Evolutionary conservation across 768 basidiomycete genomes (phyloP).

Genomic region (Lactifluus subvellereus): DNA sequence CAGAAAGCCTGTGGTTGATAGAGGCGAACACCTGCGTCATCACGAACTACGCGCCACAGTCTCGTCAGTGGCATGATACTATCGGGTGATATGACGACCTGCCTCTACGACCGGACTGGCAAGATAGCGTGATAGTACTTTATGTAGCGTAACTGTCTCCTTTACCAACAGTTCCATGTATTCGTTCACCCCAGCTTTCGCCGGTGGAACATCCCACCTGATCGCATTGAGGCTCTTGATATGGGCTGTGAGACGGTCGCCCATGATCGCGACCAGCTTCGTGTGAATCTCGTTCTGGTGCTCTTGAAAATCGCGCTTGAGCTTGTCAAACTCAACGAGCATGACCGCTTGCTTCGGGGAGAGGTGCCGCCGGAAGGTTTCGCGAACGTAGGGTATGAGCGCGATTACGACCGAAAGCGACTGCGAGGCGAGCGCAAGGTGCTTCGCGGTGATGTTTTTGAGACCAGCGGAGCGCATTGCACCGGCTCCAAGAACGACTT

Average conservation of each 20-base stretch:
- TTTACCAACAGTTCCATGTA: conserved; percentile 93
- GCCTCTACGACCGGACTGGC: conserved; percentile 78
- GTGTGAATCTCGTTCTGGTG: conserved; percentile 99
- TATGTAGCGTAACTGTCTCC: conserved; percentile 93
- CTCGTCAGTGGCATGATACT: not conserved
- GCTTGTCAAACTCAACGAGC: conserved; percentile 96
- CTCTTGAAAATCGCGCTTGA: conserved; percentile 98
- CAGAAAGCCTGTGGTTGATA: conserved; percentile 84
- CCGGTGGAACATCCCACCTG: conserved; percentile 65
- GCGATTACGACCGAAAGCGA: conserved; percentile 91
- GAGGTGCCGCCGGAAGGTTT: conserved; percentile 89
- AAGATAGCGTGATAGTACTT: conserved; percentile 90
- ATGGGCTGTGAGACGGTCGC: conserved; percentile 83
- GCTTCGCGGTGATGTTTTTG: conserved; percentile 97
- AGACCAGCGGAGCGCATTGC: conserved; percentile 98
- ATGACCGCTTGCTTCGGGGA: conserved; percentile 94
- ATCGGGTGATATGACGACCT: conserved; percentile 26
- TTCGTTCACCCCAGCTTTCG: conserved; percentile 63
- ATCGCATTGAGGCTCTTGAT: conserved; percentile 74
- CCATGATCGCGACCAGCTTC: conserved; percentile 98
- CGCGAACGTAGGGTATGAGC: conserved; percentile 92
- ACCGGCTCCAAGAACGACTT: conserved; percentile 95
- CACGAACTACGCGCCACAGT: conserved; percentile 53
- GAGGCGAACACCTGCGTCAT: conserved; percentile 94
- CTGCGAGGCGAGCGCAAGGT: conserved; percentile 94